These are phyloP conservation scores for Antrodiella citrinella DNA, from an alignment of 768 basidiomycete species.

Conservation along the genomic window DNA sequence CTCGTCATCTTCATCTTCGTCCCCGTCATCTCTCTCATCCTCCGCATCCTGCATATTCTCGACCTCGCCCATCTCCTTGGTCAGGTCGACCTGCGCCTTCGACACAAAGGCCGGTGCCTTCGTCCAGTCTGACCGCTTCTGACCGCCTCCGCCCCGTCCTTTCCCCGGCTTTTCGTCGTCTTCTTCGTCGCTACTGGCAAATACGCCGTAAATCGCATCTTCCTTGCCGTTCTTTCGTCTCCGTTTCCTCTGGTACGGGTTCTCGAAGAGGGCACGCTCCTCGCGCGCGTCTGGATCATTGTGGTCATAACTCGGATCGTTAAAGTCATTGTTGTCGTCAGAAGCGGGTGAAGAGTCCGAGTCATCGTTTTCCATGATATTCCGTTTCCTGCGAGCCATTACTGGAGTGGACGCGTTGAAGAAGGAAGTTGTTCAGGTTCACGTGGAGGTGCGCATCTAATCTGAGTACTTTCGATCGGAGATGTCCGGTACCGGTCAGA, in stretches of 20 bases:
- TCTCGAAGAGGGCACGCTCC: slow-evolving; percentile 68
- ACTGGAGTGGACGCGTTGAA: neutral
- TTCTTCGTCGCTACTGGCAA: slow-evolving; percentile 60
- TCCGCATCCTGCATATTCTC: slow-evolving; percentile 30
- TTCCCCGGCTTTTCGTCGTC: slow-evolving; percentile 40
- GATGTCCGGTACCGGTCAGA: too few relatives aligned
- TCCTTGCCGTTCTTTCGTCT: slow-evolving; percentile 60
- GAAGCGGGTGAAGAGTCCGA: slow-evolving; percentile 60
- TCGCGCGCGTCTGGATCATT: slow-evolving; percentile 56
- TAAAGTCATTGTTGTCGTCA: slow-evolving; percentile 31
- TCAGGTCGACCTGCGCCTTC: slow-evolving; percentile 34
- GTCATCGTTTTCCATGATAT: slow-evolving; percentile 64
- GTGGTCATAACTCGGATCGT: slow-evolving; percentile 35
- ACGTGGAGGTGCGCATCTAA: too few relatives aligned
- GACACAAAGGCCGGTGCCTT: slow-evolving; percentile 73
- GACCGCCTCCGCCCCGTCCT: slow-evolving; percentile 14
- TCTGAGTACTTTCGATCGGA: too few relatives aligned
- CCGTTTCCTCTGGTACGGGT: slow-evolving; percentile 69
- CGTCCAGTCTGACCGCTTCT: slow-evolving; percentile 56
- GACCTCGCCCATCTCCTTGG: slow-evolving; percentile 36
- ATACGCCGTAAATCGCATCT: slow-evolving; percentile 69
- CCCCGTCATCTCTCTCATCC: slow-evolving; percentile 25
- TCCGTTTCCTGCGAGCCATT: slow-evolving; percentile 75
- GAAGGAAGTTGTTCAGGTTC: neutral
- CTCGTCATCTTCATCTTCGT: slow-evolving; percentile 26